Percentiles rank a stretch among this genome's conserved stretches.
These are phyloP conservation scores for Raffaelea ambrosiae DNA, from an alignment of 2,329 filamentous ascomycete species.

Conservation along the genomic window DNA sequence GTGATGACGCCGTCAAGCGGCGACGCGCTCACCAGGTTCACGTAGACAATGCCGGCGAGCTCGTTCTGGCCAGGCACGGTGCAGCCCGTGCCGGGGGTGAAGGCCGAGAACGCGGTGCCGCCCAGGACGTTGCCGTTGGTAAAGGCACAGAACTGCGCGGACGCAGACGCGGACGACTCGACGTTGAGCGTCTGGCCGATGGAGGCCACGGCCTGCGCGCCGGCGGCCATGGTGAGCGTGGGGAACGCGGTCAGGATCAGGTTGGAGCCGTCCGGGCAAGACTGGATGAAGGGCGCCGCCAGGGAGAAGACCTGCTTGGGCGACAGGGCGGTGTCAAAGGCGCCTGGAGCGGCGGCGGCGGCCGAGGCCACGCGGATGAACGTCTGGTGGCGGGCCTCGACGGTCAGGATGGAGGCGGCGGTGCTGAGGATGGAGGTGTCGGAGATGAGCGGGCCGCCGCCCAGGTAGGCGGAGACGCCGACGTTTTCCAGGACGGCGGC, in stretches of 20 bases:
- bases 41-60: conserved; percentile 56
- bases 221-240: conserved; percentile 40
- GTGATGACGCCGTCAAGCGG: conserved; percentile 43
- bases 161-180: conserved; percentile 38
- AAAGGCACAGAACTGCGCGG: conserved; percentile 57
- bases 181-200: conserved; percentile 37
- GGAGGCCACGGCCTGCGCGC: conserved; percentile 29
- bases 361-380: conserved; percentile 56
- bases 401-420: conserved; percentile 62
- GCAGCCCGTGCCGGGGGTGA: conserved; percentile 47
- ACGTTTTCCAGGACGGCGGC: conserved; percentile 64
- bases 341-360: conserved; percentile 52
- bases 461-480: conserved; percentile 66
- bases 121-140: conserved; percentile 51
- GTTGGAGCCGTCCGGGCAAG: conserved; percentile 59
- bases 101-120: conserved; percentile 51
- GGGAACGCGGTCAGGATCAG: conserved; percentile 58
- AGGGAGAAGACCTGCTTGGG: conserved; percentile 65
- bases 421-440: conserved; percentile 52
- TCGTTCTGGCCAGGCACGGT: conserved; percentile 44
- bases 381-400: conserved; percentile 67
- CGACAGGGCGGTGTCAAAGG: conserved; percentile 62
- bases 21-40: conserved; percentile 51
- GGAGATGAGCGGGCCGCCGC: conserved; percentile 58
- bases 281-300: conserved; percentile 62